Evolutionary conservation across 139 green algal species (phyloP).

Genomic region (Mesotaenium endlicherianum): DNA sequence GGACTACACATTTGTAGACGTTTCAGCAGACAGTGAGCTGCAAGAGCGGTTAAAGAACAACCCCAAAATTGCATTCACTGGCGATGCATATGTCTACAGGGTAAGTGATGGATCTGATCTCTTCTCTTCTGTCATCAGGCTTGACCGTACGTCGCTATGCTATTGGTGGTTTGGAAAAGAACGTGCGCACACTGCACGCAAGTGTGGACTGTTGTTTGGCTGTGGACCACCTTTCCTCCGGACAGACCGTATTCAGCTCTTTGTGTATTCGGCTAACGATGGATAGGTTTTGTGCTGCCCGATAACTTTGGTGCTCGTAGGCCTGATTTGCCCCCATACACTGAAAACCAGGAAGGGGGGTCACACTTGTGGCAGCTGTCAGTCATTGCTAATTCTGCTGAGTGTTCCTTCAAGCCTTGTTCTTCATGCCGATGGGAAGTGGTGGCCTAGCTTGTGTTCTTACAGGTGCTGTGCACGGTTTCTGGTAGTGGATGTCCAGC

Average conservation of each 20-base stretch:
- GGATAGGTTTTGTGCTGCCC: neutral
- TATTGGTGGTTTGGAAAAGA: neutral
- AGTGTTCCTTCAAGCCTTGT: neutral
- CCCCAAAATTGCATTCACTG: slow-evolving; percentile 15
- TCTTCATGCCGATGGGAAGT: no score
- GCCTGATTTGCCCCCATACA: no score
- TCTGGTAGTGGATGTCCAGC: neutral
- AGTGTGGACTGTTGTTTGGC: neutral
- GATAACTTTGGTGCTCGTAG: no score
- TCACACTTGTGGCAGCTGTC: neutral
- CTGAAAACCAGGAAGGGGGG: no score
- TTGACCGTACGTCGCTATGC: neutral
- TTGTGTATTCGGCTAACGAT: neutral
- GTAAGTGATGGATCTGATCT: neutral
- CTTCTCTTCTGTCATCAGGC: neutral
- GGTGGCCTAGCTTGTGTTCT: neutral
- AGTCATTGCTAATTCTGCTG: neutral
- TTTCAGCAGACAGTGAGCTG: slow-evolving; percentile 10
- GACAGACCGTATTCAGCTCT: neutral
- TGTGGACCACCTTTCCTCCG: neutral
- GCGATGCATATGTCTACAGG: slow-evolving; percentile 32
- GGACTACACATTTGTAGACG: slow-evolving; percentile 13
- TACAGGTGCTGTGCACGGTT: neutral
- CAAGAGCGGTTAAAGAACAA: slow-evolving; percentile 26
- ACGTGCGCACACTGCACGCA: neutral